Evolutionary conservation across 2,329 filamentous ascomycete genomes (phyloP), one percentile per base, ranked within the genome.

Genomic region (Knoxdaviesia proteae): DNA sequence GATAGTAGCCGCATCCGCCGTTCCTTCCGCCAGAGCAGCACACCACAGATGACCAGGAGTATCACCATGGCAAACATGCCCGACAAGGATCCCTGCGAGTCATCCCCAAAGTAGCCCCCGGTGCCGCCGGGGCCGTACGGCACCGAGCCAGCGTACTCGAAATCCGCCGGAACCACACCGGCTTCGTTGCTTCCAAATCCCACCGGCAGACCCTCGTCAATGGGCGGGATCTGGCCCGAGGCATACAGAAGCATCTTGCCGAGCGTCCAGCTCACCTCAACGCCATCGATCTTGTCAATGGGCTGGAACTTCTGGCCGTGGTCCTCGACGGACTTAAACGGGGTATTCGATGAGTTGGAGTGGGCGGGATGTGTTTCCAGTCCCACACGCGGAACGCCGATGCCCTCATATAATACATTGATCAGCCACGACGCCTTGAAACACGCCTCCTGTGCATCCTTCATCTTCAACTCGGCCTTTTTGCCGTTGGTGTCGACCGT

Each of bases 341-440:
- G 65, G 40, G 74, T 76, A 48, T 83, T 79, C 1, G 84, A 86
- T 7, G 74, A 70, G 54, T 93, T 94, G 20, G 20, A 20, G 20
- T 20, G 20, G 45, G 74, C 66, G 0, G 67, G 63, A 6, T 48
- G 53, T 5, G 61, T 53, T 50, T 94, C 88, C 9, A 94, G 60
- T 1, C 83, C 84, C 5, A 90, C 67, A 41, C 87, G 73, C 5
- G 92, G 92, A 42, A 98, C 77, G 1, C 90, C 92, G 49, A 98
- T 94, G 2, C 90, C 90, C 48, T 94, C 84, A 53, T 98, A 88
- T 4, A 98, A 68, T 53, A 98, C 79, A 52, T 92, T 98, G 55
- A 98, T 94, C 38, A 98, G 66, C 90, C 92, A 98, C 5, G 84
- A 90, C 0, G 90, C 87, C 58, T 98, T 98, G 68, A 98, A 98